A percentile compares a stretch with the other conserved stretches of the same genome.
These are phyloP conservation scores for Exophiala mesophila DNA, from an alignment of 2,329 filamentous ascomycete genomes.

Conservation along the genomic window DNA sequence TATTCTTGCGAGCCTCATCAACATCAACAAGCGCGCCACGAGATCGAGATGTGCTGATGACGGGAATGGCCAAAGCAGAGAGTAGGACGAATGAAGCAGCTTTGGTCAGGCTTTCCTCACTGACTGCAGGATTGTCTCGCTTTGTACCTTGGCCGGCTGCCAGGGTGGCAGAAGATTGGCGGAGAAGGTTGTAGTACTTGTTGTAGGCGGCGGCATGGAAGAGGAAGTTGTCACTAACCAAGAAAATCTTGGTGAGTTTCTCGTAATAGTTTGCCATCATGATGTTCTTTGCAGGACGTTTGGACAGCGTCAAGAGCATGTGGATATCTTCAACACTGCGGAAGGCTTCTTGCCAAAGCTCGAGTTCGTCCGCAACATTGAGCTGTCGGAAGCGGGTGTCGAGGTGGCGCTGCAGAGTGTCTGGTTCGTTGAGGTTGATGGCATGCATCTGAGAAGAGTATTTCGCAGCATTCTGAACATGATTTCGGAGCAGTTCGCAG, in stretches of 20 bases:
- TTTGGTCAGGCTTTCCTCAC: slow-evolving; percentile 86
- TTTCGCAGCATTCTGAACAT: slow-evolving; percentile 98
- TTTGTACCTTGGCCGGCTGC: slow-evolving; percentile 83
- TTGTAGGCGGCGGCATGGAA: slow-evolving; percentile 99
- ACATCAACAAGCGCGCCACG: slow-evolving; percentile 94
- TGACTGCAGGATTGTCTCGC: slow-evolving; percentile 86
- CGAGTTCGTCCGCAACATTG: slow-evolving; percentile 94
- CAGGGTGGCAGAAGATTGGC: slow-evolving; percentile 78
- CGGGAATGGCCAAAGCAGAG: slow-evolving; percentile 93
- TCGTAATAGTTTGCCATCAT: slow-evolving; percentile 99
- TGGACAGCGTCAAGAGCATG: slow-evolving; percentile 93
- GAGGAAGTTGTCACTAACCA: slow-evolving; percentile 98
- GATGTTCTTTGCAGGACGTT: slow-evolving; percentile 94
- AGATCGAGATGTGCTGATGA: slow-evolving; percentile 96
- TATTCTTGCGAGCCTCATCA: slow-evolving; percentile 95
- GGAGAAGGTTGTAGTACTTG: slow-evolving; percentile 92
- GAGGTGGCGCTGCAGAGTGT: slow-evolving; percentile 93
- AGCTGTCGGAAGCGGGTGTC: slow-evolving; percentile 98
- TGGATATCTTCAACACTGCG: slow-evolving; percentile 98
- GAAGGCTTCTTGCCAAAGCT: slow-evolving; percentile 99
- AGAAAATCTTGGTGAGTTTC: slow-evolving; percentile 96
- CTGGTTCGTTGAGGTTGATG: slow-evolving; percentile 96
- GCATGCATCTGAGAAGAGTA: slow-evolving; percentile 99
- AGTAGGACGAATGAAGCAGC: slow-evolving; percentile 93
- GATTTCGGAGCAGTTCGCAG: slow-evolving; percentile 95